Base-by-base conservation (phyloP, 2,329 filamentous ascomycete species). In the Neonectria faginata region DNA sequence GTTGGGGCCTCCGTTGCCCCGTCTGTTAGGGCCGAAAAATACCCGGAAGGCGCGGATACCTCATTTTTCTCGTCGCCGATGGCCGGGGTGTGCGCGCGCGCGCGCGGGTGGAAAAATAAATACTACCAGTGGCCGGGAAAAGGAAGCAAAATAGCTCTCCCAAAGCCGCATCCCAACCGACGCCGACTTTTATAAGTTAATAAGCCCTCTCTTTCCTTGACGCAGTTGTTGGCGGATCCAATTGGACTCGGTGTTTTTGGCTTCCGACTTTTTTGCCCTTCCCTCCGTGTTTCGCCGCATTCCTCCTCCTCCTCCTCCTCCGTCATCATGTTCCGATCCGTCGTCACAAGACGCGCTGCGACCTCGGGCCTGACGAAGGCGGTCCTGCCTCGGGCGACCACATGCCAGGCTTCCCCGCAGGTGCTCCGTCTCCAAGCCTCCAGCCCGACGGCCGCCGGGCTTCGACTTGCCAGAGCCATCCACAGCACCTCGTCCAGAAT, bases 401-500 rank as follows among this genome's bases (percentile, higher is more conserved):
- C 71, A 73, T 72, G 69, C 69, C 60, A 66, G 64, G 45, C 62
- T 70, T 61, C 71, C 67, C 70, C 71, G 68, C 71, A 71, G 62
- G 60, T 61, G 44, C 69, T 66, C 31, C 70, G 68, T 64, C 70
- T 68, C 27, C 71, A 70, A 51, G 57, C 55, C 47, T 64, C 68
- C 62, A 62, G 39, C 48, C 39, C 65, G 41, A 22, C 57, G 31
- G 44, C 61, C 51, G 62, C 64, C 54, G 66, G 65, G 50, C 65
- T 73, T 57, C 56, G 57, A 69, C 62, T 74, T 66, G 69, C 66
- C 62, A 66, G 69, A 67, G 60, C 69, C 62, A 69, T 86, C 68
- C 83, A 85, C 76, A 81, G 79, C 68, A 83, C 83, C 57, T 74
- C 82, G 42, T 62, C 72, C 70, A 85, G 78, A 76, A 86, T 86